phyloP scores from a whole-genome alignment of 2,329 filamentous ascomycete genomes.

The Ophiostoma himal-ulmi region DNA sequence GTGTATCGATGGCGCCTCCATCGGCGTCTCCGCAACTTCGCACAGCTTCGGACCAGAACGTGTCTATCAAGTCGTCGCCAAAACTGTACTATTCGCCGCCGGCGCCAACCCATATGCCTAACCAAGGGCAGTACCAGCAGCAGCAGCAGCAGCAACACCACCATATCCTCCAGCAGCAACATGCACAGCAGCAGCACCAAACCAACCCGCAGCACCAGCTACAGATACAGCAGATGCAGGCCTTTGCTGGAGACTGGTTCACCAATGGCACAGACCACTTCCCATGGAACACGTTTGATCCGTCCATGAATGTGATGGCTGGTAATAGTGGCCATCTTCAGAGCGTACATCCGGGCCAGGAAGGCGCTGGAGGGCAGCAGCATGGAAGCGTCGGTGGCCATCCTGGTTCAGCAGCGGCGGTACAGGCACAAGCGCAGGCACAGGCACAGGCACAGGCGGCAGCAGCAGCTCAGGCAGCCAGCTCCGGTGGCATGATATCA shows the following conservation, averaged over 20 bases:
- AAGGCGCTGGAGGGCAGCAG: background rate
- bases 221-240: constrained; percentile 18
- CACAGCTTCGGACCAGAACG: background rate
- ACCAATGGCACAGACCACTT: constrained; percentile 12
- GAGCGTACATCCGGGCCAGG: background rate
- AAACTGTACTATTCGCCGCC: constrained; percentile 15
- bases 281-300: constrained; percentile 19
- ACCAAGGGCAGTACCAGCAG: constrained; percentile 1
- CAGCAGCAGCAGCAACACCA: constrained; percentile 9
- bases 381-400: background rate
- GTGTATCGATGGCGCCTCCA: constrained; percentile 9
- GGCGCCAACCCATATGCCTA: background rate
- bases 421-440: background rate
- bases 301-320: background rate
- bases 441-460: background rate
- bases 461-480: background rate
- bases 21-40: background rate
- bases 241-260: constrained; percentile 23
- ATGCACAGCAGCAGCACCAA: background rate
- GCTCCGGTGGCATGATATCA: constrained; percentile 4
- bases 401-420: background rate
- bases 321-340: background rate
- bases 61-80: constrained; percentile 10
- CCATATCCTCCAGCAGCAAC: constrained; percentile 4
- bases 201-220: constrained; percentile 8